Conservation (phyloP, 2,329 filamentous ascomycete genomes). For the Penicillium sp. region DNA sequence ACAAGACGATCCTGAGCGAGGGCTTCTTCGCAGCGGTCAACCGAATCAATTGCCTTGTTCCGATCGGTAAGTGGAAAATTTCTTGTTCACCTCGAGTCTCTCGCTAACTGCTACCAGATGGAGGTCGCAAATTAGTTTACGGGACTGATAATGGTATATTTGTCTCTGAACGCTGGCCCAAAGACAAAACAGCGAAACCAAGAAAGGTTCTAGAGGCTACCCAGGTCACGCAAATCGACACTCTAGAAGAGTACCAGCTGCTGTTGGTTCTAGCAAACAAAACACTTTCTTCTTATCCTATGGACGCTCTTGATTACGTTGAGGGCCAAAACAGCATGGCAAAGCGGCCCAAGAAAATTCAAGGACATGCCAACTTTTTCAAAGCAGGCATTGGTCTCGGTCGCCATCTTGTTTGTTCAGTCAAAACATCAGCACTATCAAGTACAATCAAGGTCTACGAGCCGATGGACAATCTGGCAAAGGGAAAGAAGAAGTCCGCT, state of each 20-base stretch:
- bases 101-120: constrained; percentile 57
- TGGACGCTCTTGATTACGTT: constrained; percentile 80
- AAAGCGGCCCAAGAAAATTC: constrained; percentile 91
- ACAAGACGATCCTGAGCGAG: constrained; percentile 68
- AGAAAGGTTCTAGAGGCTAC: constrained; percentile 80
- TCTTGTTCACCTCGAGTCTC: background rate
- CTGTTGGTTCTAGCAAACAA: constrained; percentile 91
- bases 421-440: constrained; percentile 88
- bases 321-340: constrained; percentile 70
- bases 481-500: constrained; percentile 92
- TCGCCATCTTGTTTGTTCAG: constrained; percentile 90
- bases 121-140: constrained; percentile 88
- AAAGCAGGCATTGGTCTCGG: constrained; percentile 94
- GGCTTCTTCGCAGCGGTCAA: constrained; percentile 88
- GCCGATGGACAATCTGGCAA: constrained; percentile 89
- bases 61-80: constrained; percentile 64
- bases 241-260: constrained; percentile 90
- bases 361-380: constrained; percentile 97
- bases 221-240: constrained; percentile 90
- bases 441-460: constrained; percentile 99
- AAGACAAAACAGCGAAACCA: constrained; percentile 70
- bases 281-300: constrained; percentile 82
- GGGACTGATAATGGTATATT: constrained; percentile 94
- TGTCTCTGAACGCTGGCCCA: constrained; percentile 84
- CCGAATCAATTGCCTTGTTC: constrained; percentile 90